A percentile compares a stretch with the other conserved stretches of the same genome.
These are phyloP conservation scores for Bathelium albidoporum DNA, from an alignment of 495 filamentous ascomycete genomes.

Conservation along the genomic window DNA sequence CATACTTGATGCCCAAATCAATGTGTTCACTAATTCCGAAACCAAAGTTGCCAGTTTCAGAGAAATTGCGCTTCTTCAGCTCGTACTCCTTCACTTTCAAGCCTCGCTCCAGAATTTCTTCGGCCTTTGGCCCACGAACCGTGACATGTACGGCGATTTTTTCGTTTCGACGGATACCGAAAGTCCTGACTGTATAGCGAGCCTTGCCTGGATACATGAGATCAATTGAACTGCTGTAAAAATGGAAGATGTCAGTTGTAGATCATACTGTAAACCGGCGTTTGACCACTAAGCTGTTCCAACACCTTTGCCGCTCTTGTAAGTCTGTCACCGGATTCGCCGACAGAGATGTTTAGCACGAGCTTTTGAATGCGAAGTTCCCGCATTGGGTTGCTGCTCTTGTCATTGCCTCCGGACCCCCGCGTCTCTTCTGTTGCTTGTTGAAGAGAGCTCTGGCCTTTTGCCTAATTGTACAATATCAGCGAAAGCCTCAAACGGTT, in stretches of 20 bases:
- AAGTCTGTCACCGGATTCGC: constrained; percentile 99
- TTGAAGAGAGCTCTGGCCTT: constrained; percentile 18
- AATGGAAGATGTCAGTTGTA: no score
- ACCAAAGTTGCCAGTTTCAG: constrained; percentile 98
- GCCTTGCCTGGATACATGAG: constrained; percentile 67
- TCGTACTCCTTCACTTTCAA: constrained; percentile 99
- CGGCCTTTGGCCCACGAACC: constrained; percentile 98
- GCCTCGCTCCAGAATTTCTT: constrained; percentile 99
- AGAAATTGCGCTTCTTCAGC: constrained; percentile 97
- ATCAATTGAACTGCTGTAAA: constrained; percentile 6
- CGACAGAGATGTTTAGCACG: constrained; percentile 99
- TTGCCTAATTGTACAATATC: constrained; percentile 11
- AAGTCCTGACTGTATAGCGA: constrained; percentile 99
- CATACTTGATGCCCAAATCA: constrained; percentile 99
- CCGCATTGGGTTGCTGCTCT: constrained; percentile 94
- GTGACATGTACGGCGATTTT: constrained; percentile 99
- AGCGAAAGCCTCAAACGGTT: not conserved
- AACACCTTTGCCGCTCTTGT: constrained; percentile 99
- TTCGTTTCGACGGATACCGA: constrained; percentile 99
- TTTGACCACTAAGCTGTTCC: constrained; percentile 98
- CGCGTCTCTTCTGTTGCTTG: constrained; percentile 17
- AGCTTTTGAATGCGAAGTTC: constrained; percentile 99
- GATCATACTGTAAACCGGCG: constrained; percentile 87
- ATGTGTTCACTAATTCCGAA: constrained; percentile 99
- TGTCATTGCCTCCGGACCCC: constrained; percentile 16